Conservation (phyloP, 2,329 filamentous ascomycete species). For the Alternaria arborescens region DNA sequence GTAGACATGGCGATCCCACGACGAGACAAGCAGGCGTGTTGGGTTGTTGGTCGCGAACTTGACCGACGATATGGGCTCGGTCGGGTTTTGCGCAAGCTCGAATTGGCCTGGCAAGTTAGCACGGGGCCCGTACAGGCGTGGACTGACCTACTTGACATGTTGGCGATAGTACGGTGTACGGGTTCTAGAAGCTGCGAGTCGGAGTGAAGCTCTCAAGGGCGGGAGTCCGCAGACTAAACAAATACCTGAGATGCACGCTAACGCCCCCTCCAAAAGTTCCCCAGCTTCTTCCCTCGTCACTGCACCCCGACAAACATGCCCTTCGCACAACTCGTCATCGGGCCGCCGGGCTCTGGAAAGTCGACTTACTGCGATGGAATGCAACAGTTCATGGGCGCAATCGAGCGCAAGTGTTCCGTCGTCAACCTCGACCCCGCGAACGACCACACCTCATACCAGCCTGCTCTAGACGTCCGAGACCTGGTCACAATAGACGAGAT, state of each 20-base stretch:
- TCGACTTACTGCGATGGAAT: constrained; percentile 99
- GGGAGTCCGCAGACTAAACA: constrained; percentile 25
- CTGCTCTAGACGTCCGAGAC: constrained; percentile 87
- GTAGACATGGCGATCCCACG: constrained; percentile 93
- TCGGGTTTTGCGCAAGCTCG: constrained; percentile 81
- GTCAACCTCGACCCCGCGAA: constrained; percentile 98
- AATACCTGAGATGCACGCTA: constrained; percentile 14
- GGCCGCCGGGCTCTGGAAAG: constrained; percentile 95
- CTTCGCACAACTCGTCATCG: constrained; percentile 82
- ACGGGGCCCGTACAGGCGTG: neutral
- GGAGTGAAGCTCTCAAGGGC: constrained; percentile 25
- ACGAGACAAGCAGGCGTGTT: constrained; percentile 83
- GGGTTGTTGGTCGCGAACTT: constrained; percentile 82
- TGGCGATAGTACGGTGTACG: constrained; percentile 20
- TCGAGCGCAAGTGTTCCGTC: constrained; percentile 91
- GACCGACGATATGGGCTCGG: constrained; percentile 86
- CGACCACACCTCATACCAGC: constrained; percentile 87
- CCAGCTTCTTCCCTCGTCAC: constrained; percentile 5
- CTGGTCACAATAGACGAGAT: constrained; percentile 92
- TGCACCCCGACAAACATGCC: constrained; percentile 55
- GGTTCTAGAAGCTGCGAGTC: constrained; percentile 20
- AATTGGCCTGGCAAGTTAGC: constrained; percentile 65
- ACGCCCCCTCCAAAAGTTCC: constrained; percentile 27
- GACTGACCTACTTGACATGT: constrained; percentile 40
- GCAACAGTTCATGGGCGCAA: constrained; percentile 97